Percentiles rank a stretch among this genome's conserved stretches.
Evolutionary conservation across 345 rosid species (phyloP).

Genomic region (Gossypium ekmanianum): DNA sequence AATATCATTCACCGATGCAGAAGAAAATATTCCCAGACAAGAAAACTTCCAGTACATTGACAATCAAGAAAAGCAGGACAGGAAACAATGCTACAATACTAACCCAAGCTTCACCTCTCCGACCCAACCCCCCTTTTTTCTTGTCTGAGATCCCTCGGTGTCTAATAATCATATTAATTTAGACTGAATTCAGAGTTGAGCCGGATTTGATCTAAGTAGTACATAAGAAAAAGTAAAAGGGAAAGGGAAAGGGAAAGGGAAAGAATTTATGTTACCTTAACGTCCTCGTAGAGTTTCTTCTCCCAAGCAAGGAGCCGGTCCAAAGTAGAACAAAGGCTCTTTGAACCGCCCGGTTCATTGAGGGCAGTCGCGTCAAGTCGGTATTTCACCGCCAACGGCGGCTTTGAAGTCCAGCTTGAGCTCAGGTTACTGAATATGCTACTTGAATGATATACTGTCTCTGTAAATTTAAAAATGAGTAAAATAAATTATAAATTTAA

Average conservation of each 20-base stretch:
- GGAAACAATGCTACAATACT: background rate
- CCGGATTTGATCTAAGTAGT: too few relatives aligned
- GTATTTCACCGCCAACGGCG: constrained; percentile 89
- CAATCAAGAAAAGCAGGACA: background rate
- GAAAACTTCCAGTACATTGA: background rate
- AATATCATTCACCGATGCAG: background rate
- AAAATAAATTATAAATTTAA: background rate
- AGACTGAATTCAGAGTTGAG: too few relatives aligned
- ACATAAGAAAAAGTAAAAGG: background rate
- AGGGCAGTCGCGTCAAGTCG: constrained; percentile 60
- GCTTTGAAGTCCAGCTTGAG: constrained; percentile 95
- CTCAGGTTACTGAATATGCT: constrained; percentile 80
- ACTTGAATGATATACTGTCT: constrained; percentile 91
- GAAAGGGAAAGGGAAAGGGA: background rate
- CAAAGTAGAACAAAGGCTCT: constrained; percentile 77
- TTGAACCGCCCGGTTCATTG: constrained; percentile 53
- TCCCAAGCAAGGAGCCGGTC: constrained; percentile 97
- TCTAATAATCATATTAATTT: too few relatives aligned
- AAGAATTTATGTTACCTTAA: constrained; percentile 50
- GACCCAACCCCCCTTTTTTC: too few relatives aligned
- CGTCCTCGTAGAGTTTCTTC: constrained; percentile 88
- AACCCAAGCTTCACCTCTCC: background rate
- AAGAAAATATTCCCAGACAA: background rate
- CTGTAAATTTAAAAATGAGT: constrained; percentile 32
- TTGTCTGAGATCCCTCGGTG: too few relatives aligned